phyloP scores from a whole-genome alignment of 192 early-diverging fungal species.

The Dissophora globulifera region DNA sequence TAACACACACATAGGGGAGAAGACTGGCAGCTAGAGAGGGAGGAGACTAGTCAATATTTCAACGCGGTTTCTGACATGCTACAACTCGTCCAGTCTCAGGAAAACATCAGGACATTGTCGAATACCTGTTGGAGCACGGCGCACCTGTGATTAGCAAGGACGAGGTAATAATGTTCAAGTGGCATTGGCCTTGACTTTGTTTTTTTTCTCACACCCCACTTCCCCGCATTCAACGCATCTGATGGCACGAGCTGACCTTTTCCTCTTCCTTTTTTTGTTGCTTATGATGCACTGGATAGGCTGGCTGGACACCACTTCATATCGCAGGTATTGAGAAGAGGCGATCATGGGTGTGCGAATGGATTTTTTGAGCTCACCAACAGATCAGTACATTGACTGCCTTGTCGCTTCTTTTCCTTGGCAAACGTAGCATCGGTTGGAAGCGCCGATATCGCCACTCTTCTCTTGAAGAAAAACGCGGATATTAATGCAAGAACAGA shows the following conservation, averaged over 20 bases:
- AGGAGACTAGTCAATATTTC: too few species aligned
- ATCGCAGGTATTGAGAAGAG: constrained; percentile 61
- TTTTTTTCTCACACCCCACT: too few species aligned
- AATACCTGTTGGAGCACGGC: constrained; percentile 72
- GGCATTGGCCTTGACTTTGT: too few species aligned
- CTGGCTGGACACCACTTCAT: constrained; percentile 65
- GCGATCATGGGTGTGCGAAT: too few species aligned
- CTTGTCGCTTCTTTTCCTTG: background rate
- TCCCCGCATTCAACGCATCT: too few species aligned
- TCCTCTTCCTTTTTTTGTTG: background rate
- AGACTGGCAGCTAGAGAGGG: too few species aligned
- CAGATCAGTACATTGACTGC: background rate
- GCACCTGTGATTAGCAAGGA: constrained; percentile 75
- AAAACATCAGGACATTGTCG: constrained; percentile 70
- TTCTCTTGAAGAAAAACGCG: constrained; percentile 54
- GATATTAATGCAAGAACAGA: constrained; percentile 60
- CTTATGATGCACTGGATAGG: constrained; percentile 20
- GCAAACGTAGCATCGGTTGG: constrained; percentile 57
- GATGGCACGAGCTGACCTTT: background rate
- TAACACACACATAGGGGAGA: too few species aligned
- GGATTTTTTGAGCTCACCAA: background rate
- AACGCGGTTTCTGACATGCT: too few species aligned
- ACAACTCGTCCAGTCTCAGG: constrained; percentile 79
- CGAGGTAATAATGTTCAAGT: too few species aligned
- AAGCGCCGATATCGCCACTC: constrained; percentile 39